phyloP scores from a whole-genome alignment of 495 filamentous ascomycete species.

The Bacidia rubella region DNA sequence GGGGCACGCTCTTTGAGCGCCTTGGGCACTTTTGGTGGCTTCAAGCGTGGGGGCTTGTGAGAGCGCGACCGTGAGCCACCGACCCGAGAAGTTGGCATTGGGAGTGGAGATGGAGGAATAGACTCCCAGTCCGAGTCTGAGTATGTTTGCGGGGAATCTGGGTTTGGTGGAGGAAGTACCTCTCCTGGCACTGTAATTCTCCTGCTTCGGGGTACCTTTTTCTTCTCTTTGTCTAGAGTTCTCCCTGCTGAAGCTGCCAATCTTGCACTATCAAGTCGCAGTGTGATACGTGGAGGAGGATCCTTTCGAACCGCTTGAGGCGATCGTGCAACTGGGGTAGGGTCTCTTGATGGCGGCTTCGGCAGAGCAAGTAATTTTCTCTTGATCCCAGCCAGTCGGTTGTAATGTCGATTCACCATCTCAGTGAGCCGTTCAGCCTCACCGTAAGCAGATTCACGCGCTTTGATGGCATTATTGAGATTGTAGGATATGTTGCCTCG shows the following conservation, averaged over 20 bases:
- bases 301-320: conserved; percentile 42
- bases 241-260: conserved; percentile 21
- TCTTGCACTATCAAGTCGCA: conserved; percentile 44
- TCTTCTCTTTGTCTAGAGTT: conserved; percentile 18
- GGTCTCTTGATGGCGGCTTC: conserved; percentile 55
- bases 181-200: conserved; percentile 31
- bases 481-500: conserved; percentile 64
- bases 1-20: conserved; percentile 30
- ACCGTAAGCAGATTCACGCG: conserved; percentile 63
- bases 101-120: conserved; percentile 21
- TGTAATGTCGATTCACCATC: conserved; percentile 63
- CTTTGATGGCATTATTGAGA: conserved; percentile 58
- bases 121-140: conserved; percentile 27
- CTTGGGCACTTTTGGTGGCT: conserved; percentile 17
- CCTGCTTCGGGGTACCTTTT: conserved; percentile 29
- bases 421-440: conserved; percentile 75
- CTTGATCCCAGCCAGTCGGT: conserved; percentile 61
- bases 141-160: conserved; percentile 25
- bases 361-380: conserved; percentile 69
- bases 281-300: conserved; percentile 43
- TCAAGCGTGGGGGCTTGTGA: conserved; percentile 19
- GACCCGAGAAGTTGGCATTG: conserved; percentile 25
- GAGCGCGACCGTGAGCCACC: conserved; percentile 17
- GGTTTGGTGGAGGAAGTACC: conserved; percentile 32
- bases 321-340: conserved; percentile 38